A percentile compares a stretch with the other conserved stretches of the same genome.
Evolutionary conservation across 169 alveolate species (phyloP).

Genomic region (Perkinsus olseni): DNA sequence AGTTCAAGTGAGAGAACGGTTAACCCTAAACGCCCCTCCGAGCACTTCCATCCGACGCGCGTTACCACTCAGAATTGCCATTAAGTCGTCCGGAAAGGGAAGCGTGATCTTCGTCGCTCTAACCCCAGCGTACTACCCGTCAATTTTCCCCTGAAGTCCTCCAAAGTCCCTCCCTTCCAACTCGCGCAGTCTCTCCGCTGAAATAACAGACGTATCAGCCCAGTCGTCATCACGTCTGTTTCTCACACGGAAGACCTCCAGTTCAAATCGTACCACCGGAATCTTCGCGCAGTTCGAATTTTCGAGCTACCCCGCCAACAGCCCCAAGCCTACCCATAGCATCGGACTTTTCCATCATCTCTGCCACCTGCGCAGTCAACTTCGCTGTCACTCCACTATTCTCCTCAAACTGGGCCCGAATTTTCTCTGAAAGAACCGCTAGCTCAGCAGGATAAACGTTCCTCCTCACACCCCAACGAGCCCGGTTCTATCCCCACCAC

Average conservation of each 20-base stretch:
- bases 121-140: background rate
- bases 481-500: no score
- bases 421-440: background rate
- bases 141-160: background rate
- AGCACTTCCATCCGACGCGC: no score
- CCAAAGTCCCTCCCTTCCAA: background rate
- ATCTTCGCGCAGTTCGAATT: no score
- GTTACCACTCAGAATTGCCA: no score
- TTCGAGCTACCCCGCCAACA: no score
- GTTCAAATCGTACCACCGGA: background rate
- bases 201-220: background rate
- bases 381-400: background rate
- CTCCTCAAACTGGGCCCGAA: background rate
- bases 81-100: no score
- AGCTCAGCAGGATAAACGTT: no score
- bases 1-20: no score
- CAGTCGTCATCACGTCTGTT: background rate
- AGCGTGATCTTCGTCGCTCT: no score
- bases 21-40: no score
- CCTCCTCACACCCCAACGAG: no score
- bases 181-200: background rate
- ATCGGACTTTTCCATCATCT: background rate
- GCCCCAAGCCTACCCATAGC: background rate
- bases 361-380: background rate
- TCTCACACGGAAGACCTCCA: background rate